Base-by-base conservation (phyloP, 371 early-diverging fungal genomes). In the Apophysomyces sp. region DNA sequence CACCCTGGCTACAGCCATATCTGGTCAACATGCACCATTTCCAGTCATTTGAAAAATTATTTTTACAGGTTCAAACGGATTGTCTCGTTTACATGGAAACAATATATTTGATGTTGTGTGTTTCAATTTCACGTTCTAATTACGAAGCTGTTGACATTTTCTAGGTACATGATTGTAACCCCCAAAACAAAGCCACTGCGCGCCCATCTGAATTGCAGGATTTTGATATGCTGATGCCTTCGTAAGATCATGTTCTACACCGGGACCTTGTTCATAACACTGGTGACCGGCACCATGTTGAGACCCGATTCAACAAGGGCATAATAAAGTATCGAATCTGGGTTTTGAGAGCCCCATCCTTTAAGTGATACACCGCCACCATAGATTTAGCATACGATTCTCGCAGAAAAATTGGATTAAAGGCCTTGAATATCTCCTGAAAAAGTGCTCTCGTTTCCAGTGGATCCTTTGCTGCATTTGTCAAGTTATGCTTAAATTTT, bases 191-290 rank as follows among this genome's bases (percentile, higher is more conserved):
- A 34, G 12, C 34, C 12, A 34, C 34, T 34, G 34, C 34, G 34
- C 6, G 34, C 0, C 44, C 37, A 39, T 30, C 51, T 67, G 67
- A 66, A 21, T 63, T 56, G 29, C 36, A 8, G 13, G 34, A 11
- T 34, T 13, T 11, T 13, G 34, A 34, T 34, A 34, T 8, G 4
- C 39, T 16, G 61, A 58, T 1, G 71, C 71, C 31, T 55, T 12
- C 9, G 44, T 24, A 4, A 26, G n/a, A 39, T 66, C 58, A 34
- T 60, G 34, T 0, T 60, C 57, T 12, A 62, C 62, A 21, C 67
- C 71, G 28, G 61, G 31, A 4, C 67, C 71, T 2, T 64, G 13
- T 41, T 71, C 71, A 34, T 71, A 71, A 37, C 71, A 71, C 27
- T 55, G 40, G 71, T 64, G 2, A 71, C 59, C 24, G 55, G 53